Evolutionary conservation across 768 basidiomycete species (phyloP).

Genomic region (Phanerodontia chrysosporium): DNA sequence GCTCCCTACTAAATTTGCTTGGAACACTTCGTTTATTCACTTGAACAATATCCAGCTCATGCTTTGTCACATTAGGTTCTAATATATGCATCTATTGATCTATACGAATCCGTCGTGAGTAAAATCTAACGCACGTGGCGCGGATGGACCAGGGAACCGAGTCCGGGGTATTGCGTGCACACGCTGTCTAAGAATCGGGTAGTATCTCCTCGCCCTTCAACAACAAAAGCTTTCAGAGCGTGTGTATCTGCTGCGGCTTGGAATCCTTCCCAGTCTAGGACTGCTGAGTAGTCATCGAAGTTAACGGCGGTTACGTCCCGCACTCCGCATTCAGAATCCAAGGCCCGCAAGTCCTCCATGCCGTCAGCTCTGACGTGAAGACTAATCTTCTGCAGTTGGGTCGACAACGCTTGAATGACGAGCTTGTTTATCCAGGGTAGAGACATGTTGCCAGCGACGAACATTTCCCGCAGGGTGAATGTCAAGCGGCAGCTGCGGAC

Average conservation of each 20-base stretch:
- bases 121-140: not conserved
- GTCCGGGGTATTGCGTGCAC: not conserved
- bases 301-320: constrained; percentile 13
- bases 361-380: constrained; percentile 19
- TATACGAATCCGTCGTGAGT: not conserved
- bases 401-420: constrained; percentile 16
- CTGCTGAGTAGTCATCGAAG: constrained; percentile 19
- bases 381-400: constrained; percentile 13
- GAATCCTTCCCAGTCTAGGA: constrained; percentile 18
- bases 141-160: not conserved
- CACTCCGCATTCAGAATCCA: constrained; percentile 23
- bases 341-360: constrained; percentile 18
- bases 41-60: constrained; percentile 1
- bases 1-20: constrained; percentile 40
- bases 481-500: constrained; percentile 18
- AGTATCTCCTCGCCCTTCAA: constrained; percentile 16
- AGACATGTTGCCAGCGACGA: constrained; percentile 18
- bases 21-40: not conserved
- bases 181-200: not conserved
- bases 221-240: constrained; percentile 5
- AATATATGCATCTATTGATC: not conserved
- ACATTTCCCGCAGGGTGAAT: constrained; percentile 22
- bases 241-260: not conserved
- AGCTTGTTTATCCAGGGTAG: constrained; percentile 18
- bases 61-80: not conserved